Conservation (phyloP, 345 rosid genomes). For the Barbarea vulgaris region DNA sequence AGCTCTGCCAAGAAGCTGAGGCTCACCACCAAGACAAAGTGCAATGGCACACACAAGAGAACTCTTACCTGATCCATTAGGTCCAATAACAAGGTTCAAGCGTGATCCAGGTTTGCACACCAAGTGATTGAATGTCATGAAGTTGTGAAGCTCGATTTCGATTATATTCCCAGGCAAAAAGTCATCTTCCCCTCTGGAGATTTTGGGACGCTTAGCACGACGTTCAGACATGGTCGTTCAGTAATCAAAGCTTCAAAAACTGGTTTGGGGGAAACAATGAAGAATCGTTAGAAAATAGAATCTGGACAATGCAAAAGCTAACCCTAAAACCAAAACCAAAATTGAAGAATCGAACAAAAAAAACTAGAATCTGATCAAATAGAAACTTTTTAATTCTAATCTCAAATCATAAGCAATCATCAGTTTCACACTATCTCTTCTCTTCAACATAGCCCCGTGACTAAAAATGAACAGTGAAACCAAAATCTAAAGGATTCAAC, state of each 20-base stretch:
- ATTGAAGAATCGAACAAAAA: background rate
- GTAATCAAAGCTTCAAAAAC: background rate
- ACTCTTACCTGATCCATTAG: slow-evolving; percentile 97
- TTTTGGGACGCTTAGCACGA: slow-evolving; percentile 58
- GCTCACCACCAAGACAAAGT: slow-evolving; percentile 91
- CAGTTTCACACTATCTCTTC: slow-evolving; percentile 12
- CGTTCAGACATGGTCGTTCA: slow-evolving; percentile 48
- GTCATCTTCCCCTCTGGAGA: slow-evolving; percentile 85
- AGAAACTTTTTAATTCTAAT: background rate
- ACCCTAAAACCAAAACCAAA: slow-evolving; percentile 14
- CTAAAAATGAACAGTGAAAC: slow-evolving; percentile 3
- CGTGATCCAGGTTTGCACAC: slow-evolving; percentile 86
- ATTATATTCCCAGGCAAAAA: slow-evolving; percentile 83
- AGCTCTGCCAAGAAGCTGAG: slow-evolving; percentile 97
- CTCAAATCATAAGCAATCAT: background rate
- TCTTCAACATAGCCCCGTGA: background rate
- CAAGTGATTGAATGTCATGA: slow-evolving; percentile 84
- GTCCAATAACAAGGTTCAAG: slow-evolving; percentile 90
- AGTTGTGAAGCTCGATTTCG: slow-evolving; percentile 83
- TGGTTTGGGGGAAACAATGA: background rate
- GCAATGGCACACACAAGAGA: slow-evolving; percentile 98
- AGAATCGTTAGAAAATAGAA: background rate
- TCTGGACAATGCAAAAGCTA: slow-evolving; percentile 7
- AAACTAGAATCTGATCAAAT: background rate
- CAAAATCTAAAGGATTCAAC: background rate